Evolutionary conservation across 495 filamentous ascomycete genomes (phyloP).

Genomic region (Podospora pseudocomata): DNA sequence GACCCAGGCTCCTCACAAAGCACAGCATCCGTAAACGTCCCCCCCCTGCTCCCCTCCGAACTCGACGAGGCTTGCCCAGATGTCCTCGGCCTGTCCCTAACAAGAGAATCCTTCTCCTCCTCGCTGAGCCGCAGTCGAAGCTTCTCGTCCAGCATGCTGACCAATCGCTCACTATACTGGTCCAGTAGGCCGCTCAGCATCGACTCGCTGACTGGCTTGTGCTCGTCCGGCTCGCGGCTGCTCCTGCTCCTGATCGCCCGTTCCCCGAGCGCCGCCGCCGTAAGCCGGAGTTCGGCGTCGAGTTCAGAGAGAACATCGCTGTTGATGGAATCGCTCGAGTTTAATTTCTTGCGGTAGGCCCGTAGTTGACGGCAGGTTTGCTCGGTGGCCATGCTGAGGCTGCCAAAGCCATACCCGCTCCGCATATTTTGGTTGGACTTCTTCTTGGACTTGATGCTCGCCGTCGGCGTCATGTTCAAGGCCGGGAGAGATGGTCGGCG

Average conservation of each 20-base stretch:
- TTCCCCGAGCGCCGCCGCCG: slow-evolving; percentile 64
- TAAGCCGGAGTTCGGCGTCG: slow-evolving; percentile 74
- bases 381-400: slow-evolving; percentile 71
- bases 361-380: slow-evolving; percentile 74
- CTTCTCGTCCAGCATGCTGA: slow-evolving; percentile 68
- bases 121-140: slow-evolving; percentile 42
- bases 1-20: slow-evolving; percentile 17
- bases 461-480: slow-evolving; percentile 49
- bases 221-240: background rate
- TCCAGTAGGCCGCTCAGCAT: slow-evolving; percentile 63
- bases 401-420: slow-evolving; percentile 52
- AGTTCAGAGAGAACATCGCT: slow-evolving; percentile 67
- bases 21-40: slow-evolving; percentile 5
- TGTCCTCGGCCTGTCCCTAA: slow-evolving; percentile 27
- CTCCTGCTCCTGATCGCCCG: slow-evolving; percentile 46
- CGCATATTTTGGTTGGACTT: slow-evolving; percentile 29
- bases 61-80: slow-evolving; percentile 27
- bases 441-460: slow-evolving; percentile 46
- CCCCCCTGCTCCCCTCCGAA: slow-evolving; percentile 15
- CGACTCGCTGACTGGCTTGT: slow-evolving; percentile 52
- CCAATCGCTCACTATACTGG: slow-evolving; percentile 65
- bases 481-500: slow-evolving; percentile 57
- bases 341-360: slow-evolving; percentile 77
- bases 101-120: slow-evolving; percentile 27
- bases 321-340: slow-evolving; percentile 58